Conservation (phyloP, 2,329 filamentous ascomycete genomes). For the Ophiostoma triangulosporum region DNA sequence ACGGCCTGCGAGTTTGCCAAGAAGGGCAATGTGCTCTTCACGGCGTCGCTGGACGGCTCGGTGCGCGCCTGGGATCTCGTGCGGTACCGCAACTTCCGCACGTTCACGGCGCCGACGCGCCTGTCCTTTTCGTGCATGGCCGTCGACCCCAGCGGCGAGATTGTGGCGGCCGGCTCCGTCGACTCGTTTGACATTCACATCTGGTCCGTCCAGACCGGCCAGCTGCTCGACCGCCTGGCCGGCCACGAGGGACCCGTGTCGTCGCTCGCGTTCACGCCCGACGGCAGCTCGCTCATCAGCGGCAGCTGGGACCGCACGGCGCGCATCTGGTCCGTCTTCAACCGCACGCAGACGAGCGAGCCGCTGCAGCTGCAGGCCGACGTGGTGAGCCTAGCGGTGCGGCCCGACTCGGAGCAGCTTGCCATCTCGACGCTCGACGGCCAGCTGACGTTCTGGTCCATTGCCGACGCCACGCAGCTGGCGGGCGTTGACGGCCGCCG, state of each 20-base stretch:
- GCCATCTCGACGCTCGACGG: conserved; percentile 88
- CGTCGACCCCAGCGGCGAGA: conserved; percentile 93
- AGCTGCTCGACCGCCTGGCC: conserved; percentile 77
- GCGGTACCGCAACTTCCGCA: conserved; percentile 90
- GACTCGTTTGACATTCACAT: conserved; percentile 97
- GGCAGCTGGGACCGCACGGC: conserved; percentile 97
- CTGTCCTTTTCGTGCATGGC: conserved; percentile 88
- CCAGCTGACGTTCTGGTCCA: conserved; percentile 87
- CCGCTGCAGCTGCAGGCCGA: conserved; percentile 86
- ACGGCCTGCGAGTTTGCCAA: conserved; percentile 92
- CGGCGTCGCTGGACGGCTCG: conserved; percentile 85
- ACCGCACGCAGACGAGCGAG: conserved; percentile 85
- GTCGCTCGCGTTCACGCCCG: conserved; percentile 74
- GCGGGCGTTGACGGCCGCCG: conserved; percentile 77
- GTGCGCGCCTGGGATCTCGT: conserved; percentile 93
- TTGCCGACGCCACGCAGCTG: conserved; percentile 76
- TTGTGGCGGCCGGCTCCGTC: conserved; percentile 85
- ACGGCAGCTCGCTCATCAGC: conserved; percentile 70
- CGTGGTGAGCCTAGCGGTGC: conserved; percentile 71
- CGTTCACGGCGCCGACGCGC: conserved; percentile 85
- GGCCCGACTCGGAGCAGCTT: conserved; percentile 82
- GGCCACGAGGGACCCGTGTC: conserved; percentile 93
- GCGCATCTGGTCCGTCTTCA: conserved; percentile 91
- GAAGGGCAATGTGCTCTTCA: conserved; percentile 90
- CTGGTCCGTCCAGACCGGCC: conserved; percentile 96